These are phyloP conservation scores for Corinectria fuckeliana DNA, from an alignment of 2,329 filamentous ascomycete genomes.

Conservation along the genomic window DNA sequence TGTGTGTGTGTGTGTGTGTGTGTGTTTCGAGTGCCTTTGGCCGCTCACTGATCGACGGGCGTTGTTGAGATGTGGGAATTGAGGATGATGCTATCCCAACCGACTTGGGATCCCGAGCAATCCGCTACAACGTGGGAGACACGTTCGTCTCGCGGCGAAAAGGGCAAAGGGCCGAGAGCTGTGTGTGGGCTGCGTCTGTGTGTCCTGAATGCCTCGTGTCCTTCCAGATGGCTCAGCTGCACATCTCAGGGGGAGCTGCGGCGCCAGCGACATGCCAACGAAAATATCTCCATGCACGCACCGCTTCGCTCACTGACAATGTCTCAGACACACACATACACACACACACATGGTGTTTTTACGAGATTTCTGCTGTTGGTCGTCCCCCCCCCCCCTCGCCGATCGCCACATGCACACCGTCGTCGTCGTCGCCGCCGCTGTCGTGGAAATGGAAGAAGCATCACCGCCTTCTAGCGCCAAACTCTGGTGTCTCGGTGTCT, in stretches of 20 bases:
- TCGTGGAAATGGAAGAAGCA: conserved; percentile 15
- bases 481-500: conserved; percentile 19
- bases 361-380: too few species aligned
- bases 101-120: not conserved
- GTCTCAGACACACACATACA: not conserved
- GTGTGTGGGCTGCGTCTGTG: conserved; percentile 21
- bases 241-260: not conserved
- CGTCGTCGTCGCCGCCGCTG: too few species aligned
- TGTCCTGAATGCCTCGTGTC: too few species aligned
- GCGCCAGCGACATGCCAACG: not conserved
- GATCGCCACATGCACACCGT: conserved; percentile 12
- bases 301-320: not conserved
- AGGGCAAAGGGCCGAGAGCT: conserved; percentile 15
- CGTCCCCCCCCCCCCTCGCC: not conserved
- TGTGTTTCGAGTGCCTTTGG: too few species aligned
- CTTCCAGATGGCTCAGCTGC: too few species aligned
- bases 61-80: too few species aligned
- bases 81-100: not conserved
- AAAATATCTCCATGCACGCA: not conserved
- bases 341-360: not conserved
- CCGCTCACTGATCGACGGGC: conserved; percentile 11
- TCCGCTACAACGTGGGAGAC: not conserved
- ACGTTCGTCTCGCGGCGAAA: not conserved
- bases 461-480: conserved; percentile 34
- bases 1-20: too few species aligned